Evolutionary conservation across 129 eudicot genomes (phyloP).

Genomic region (Tagetes patula): DNA sequence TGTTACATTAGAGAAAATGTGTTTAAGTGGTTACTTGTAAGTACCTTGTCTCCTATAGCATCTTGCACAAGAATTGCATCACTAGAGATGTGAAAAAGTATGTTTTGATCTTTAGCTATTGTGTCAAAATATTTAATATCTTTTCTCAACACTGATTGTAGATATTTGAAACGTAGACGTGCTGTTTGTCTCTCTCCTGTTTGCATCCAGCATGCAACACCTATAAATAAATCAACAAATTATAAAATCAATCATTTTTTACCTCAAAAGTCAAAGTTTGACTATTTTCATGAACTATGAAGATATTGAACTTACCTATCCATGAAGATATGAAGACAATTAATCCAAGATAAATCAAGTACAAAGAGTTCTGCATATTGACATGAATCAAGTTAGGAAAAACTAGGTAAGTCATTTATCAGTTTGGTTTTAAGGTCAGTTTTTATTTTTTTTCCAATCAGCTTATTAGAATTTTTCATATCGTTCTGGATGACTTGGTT

Average conservation of each 20-base stretch:
- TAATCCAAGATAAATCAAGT: conserved; percentile 82
- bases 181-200: conserved; percentile 90
- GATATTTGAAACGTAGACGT: conserved; percentile 62
- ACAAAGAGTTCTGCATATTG: conserved; percentile 60
- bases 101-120: conserved; percentile 52
- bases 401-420: not conserved
- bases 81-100: conserved; percentile 69
- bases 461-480: too few relatives aligned
- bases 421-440: not conserved
- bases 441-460: too few relatives aligned
- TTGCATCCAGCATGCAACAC: conserved; percentile 91
- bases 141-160: conserved; percentile 60
- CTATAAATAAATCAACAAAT: conserved; percentile 40
- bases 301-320: conserved; percentile 56
- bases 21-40: too few relatives aligned
- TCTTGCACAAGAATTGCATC: conserved; percentile 84
- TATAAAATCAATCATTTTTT: not conserved
- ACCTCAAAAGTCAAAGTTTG: conserved; percentile 14
- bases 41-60: conserved; percentile 92
- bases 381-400: not conserved
- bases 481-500: too few relatives aligned
- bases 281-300: not conserved
- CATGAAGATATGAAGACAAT: conserved; percentile 64
- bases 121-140: conserved; percentile 73
- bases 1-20: not conserved